Base-by-base conservation (phyloP, 225 moss, liverwort and hornwort species). In the Neckera pumila region DNA sequence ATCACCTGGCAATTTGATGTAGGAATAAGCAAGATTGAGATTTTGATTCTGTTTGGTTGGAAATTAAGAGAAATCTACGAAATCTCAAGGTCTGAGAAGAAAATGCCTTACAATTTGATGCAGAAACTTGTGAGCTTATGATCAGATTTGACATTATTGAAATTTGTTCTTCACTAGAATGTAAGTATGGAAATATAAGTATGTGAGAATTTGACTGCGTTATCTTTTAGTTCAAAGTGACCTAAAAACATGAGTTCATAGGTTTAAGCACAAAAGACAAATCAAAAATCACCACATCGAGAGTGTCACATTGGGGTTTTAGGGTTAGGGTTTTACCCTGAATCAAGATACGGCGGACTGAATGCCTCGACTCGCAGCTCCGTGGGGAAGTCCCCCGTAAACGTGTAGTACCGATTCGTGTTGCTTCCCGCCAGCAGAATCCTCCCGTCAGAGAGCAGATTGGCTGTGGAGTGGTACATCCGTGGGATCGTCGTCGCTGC, bases 401-500 rank as follows among this genome's bases (percentile, higher is more conserved):
- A 91, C 2, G 83, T 92, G 25, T 95, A 92, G 12, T 30, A 26
- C 9, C 47, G 69, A 81, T 95, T 88, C 17, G 90, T 19, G 78
- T 95, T 93, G 88, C 92, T 91, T 26, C 95, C 93, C 2, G 93
- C 95, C 13, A 95, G 3, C 47, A 95, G 75, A 19, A 93, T 86
- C 53, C 93, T 90, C 4, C 92, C 92, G 78, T 93, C 90, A 28
- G 91, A 85, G 73, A 95, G 90, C 45, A 95, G 90, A 78, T 93
- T 92, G 22, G 95, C 94, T 33, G 93, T 95, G 56, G 93, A 95
- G 84, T 95, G 93, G 81, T 95, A 95, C 85, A 96, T 3, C 25
- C 95, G 49, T 5, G 95, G 93, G 49, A 94, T 91, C 7, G 87
- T 86, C 4, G 90, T 73, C 22, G 94, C 88, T 13, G 83, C 76